phyloP scores from a whole-genome alignment of 2,329 filamentous ascomycete genomes.

The Arthrobotrys conoides region DNA sequence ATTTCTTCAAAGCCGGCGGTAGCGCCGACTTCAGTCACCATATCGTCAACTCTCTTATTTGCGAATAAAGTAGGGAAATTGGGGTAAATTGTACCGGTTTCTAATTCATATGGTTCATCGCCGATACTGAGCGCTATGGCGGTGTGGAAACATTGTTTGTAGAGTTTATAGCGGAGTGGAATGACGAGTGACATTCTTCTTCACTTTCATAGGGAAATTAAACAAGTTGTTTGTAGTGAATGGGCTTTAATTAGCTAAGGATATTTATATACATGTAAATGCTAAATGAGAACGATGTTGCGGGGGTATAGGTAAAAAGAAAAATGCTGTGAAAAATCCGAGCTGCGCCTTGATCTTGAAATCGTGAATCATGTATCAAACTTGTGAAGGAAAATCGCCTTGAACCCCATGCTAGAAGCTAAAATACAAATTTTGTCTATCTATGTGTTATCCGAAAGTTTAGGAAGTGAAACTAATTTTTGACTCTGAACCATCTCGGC shows the following conservation, averaged over 20 bases:
- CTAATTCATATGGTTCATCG: background rate
- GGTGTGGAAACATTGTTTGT: slow-evolving; percentile 21
- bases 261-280: background rate
- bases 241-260: background rate
- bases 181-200: slow-evolving; percentile 4
- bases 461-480: slow-evolving; percentile 4
- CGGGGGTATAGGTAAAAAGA: background rate
- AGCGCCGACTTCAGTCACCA: slow-evolving; percentile 20
- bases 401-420: background rate
- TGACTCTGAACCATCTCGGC: slow-evolving; percentile 36
- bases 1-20: slow-evolving; percentile 6
- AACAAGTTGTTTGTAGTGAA: background rate
- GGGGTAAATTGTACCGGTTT: background rate
- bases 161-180: slow-evolving; percentile 36
- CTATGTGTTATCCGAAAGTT: background rate
- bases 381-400: background rate
- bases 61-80: slow-evolving; percentile 12
- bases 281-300: background rate
- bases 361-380: background rate
- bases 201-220: background rate
- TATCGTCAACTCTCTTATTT: slow-evolving; percentile 2
- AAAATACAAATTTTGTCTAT: slow-evolving; percentile 12
- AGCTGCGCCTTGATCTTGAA: background rate
- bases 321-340: background rate
- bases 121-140: slow-evolving; percentile 6